phyloP scores from a whole-genome alignment of 2,329 filamentous ascomycete species.

The Colletotrichum cereale region DNA sequence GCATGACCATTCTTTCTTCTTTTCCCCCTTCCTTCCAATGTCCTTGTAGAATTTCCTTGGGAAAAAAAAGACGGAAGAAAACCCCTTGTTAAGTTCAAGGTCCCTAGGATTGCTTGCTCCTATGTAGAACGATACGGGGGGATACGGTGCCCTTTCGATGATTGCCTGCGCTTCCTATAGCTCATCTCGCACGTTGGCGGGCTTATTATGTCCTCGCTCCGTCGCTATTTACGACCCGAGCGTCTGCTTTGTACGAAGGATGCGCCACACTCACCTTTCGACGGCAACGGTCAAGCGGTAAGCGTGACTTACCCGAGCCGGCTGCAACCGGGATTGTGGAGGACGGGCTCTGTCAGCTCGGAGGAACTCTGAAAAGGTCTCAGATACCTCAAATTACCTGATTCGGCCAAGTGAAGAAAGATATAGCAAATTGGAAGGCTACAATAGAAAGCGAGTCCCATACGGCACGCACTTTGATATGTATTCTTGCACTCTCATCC shows the following conservation, averaged over 20 bases:
- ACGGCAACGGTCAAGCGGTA: background rate
- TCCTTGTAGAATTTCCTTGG: background rate
- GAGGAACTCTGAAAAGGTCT: background rate
- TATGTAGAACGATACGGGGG: too few species aligned
- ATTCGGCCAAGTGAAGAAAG: background rate
- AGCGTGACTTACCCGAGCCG: background rate
- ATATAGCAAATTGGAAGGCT: background rate
- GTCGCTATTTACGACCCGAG: slow-evolving; percentile 12
- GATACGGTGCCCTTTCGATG: background rate
- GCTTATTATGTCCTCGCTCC: slow-evolving; percentile 8
- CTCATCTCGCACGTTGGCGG: background rate
- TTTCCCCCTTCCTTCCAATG: background rate
- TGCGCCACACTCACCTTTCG: slow-evolving; percentile 8
- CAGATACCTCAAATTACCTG: background rate
- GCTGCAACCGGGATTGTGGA: slow-evolving; percentile 1
- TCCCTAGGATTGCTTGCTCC: background rate
- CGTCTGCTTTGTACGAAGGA: slow-evolving; percentile 29
- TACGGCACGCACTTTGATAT: background rate
- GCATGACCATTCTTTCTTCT: slow-evolving; percentile 4
- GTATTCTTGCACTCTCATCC: background rate
- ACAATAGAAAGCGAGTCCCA: background rate
- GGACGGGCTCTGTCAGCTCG: background rate
- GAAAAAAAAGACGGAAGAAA: background rate
- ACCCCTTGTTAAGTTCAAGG: rapidly evolving
- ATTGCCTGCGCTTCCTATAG: background rate